Conservation (phyloP, 768 basidiomycete species). For the Pisolithus tinctorius region DNA sequence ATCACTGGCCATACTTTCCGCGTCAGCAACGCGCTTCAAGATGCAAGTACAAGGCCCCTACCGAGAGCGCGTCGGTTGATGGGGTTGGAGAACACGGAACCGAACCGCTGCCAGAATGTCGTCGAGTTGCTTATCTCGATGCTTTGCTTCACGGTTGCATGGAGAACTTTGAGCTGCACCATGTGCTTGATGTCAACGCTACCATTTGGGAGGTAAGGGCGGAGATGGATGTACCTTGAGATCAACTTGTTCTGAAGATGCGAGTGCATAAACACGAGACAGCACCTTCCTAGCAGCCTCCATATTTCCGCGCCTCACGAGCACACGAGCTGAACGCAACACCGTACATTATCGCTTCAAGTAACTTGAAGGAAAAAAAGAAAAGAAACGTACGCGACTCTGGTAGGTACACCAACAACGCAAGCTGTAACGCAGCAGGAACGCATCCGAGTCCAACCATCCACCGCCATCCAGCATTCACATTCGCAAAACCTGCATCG, state of each 20-base stretch:
- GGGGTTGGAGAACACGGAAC: conserved; percentile 48
- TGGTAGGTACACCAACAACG: conserved; percentile 58
- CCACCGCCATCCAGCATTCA: conserved; percentile 69
- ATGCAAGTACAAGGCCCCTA: conserved; percentile 25
- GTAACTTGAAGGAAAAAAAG: background rate
- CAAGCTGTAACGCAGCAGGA: conserved; percentile 58
- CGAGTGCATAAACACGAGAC: conserved; percentile 60
- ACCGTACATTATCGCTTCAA: background rate
- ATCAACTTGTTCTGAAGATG: conserved; percentile 57
- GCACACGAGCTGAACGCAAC: conserved; percentile 44
- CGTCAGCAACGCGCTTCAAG: background rate
- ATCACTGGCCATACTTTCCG: conserved; percentile 39
- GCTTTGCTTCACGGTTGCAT: conserved; percentile 52
- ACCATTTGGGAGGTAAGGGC: too few species aligned
- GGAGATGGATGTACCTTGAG: conserved; percentile 41
- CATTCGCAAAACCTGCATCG: conserved; percentile 57
- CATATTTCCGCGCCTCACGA: conserved; percentile 50
- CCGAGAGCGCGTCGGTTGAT: conserved; percentile 66
- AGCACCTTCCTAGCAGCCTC: conserved; percentile 49
- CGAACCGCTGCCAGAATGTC: conserved; percentile 49
- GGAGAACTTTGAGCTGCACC: conserved; percentile 49
- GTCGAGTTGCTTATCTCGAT: conserved; percentile 57
- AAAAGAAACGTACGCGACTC: conserved; percentile 60
- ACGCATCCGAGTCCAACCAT: conserved; percentile 75
- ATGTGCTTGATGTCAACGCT: background rate